Conservation (phyloP, 2,329 filamentous ascomycete genomes). For the Pseudogymnoascus sp. region DNA sequence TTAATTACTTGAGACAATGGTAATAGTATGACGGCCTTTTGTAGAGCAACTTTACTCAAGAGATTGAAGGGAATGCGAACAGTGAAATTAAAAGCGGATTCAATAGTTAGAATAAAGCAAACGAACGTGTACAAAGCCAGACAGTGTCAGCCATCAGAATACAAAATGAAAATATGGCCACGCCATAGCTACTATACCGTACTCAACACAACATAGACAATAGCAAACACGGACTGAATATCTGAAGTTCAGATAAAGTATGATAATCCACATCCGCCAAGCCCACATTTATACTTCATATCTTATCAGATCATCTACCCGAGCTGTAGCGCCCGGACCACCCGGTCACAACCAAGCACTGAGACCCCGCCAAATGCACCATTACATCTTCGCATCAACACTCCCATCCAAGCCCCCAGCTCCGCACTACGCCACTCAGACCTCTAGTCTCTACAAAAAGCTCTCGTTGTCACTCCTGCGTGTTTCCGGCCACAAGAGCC, state of each 20-base stretch:
- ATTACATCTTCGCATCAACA: constrained; percentile 4
- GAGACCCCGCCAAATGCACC: constrained; percentile 4
- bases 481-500: not conserved
- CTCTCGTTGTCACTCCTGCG: not conserved
- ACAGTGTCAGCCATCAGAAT: not conserved
- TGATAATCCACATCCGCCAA: not conserved
- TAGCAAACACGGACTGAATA: not conserved
- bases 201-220: not conserved
- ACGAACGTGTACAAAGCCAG: not conserved
- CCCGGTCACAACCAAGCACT: not conserved
- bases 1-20: not conserved
- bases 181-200: not conserved
- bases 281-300: not conserved
- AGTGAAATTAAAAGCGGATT: not conserved
- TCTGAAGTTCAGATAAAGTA: not conserved
- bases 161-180: not conserved
- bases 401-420: not conserved
- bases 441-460: not conserved
- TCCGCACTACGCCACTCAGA: not conserved
- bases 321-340: not conserved
- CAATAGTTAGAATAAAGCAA: not conserved
- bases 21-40: not conserved
- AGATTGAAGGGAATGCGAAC: not conserved
- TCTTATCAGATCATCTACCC: constrained; percentile 9
- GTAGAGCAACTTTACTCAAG: not conserved